A percentile compares a stretch with the other conserved stretches of the same genome.
These are phyloP conservation scores for Zarea fungicola DNA, from an alignment of 2,329 filamentous ascomycete species.

Conservation along the genomic window DNA sequence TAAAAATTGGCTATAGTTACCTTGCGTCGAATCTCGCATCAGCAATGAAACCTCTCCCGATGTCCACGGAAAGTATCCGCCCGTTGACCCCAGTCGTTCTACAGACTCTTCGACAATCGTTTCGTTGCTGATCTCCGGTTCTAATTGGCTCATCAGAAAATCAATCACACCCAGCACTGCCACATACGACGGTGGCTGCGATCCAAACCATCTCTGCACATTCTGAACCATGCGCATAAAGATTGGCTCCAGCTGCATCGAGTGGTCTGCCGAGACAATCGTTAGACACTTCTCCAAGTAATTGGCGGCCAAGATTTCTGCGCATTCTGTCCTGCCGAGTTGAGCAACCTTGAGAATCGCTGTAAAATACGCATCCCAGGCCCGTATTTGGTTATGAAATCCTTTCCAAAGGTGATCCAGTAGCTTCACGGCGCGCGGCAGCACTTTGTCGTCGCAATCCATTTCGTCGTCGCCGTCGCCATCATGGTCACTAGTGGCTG, in stretches of 20 bases:
- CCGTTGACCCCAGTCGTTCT: constrained; percentile 33
- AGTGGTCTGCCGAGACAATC: constrained; percentile 56
- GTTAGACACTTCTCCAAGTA: constrained; percentile 56
- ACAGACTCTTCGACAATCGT: constrained; percentile 34
- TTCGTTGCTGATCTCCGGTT: constrained; percentile 30
- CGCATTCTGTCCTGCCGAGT: constrained; percentile 54
- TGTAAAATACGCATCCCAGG: constrained; percentile 74
- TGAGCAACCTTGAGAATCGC: constrained; percentile 62
- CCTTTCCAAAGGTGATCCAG: constrained; percentile 55
- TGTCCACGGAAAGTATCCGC: constrained; percentile 39
- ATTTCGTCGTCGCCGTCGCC: constrained; percentile 8
- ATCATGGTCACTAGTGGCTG: too few relatives aligned
- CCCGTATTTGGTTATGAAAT: constrained; percentile 57
- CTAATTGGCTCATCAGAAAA: constrained; percentile 38
- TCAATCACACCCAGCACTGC: constrained; percentile 47
- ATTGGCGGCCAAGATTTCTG: constrained; percentile 53
- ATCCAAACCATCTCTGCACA: constrained; percentile 44
- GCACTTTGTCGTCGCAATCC: constrained; percentile 18
- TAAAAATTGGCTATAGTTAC: constrained; percentile 47
- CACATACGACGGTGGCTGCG: constrained; percentile 49
- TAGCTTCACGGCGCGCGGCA: constrained; percentile 38
- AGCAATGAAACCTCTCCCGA: constrained; percentile 41
- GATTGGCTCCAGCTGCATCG: constrained; percentile 45
- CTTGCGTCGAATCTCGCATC: constrained; percentile 31
- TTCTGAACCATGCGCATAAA: constrained; percentile 50